Percentiles rank a stretch among this genome's conserved stretches.
Conservation (phyloP, 257 asterid genomes). For the Solanum corneliomulleri region DNA sequence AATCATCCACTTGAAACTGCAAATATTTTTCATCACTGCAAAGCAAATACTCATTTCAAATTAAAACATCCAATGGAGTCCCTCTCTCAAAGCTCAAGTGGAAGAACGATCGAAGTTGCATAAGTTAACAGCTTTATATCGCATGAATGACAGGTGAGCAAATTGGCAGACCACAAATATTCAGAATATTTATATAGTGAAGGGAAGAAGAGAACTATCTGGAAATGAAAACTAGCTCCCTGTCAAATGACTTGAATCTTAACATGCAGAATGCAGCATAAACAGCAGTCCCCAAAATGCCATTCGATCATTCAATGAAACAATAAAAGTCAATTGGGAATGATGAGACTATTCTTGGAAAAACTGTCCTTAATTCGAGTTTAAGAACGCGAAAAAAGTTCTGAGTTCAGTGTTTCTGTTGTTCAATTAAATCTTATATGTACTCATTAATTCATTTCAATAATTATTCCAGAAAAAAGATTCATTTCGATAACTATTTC, state of each 20-base stretch:
- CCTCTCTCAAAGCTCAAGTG: neutral
- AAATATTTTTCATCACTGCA: slow-evolving; percentile 81
- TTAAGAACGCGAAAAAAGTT: neutral
- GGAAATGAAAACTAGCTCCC: neutral
- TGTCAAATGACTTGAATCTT: neutral
- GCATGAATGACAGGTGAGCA: neutral
- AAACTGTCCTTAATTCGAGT: neutral
- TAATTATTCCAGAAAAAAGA: neutral
- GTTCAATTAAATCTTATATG: neutral
- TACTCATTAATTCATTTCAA: neutral
- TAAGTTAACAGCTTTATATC: neutral
- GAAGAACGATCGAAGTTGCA: neutral
- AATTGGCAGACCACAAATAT: neutral
- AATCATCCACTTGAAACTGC: slow-evolving; percentile 90
- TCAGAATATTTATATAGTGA: neutral
- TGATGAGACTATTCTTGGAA: neutral
- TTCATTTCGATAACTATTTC: neutral
- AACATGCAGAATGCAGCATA: neutral
- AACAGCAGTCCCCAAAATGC: neutral
- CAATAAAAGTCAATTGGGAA: neutral
- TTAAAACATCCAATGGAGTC: neutral
- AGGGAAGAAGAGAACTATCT: neutral
- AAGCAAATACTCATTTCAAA: slow-evolving; percentile 3
- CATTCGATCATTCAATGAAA: neutral
- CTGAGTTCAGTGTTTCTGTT: neutral